Evolutionary conservation across 768 basidiomycete genomes (phyloP).

Genomic region (Lepiota brunneoincarnata): DNA sequence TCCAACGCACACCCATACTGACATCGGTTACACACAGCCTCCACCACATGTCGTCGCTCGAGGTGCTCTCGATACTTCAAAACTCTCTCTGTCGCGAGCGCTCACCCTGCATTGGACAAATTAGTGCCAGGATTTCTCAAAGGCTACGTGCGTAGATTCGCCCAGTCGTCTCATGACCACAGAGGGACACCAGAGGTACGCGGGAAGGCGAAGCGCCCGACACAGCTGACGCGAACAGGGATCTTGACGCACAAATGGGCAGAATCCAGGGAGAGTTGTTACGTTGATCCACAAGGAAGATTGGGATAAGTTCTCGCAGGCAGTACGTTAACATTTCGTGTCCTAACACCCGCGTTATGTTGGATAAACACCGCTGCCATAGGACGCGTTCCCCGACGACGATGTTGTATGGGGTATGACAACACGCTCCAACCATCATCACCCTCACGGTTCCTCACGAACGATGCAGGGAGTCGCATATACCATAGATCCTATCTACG

Average conservation of each 20-base stretch:
- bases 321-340: constrained; percentile 38
- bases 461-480: constrained; percentile 69
- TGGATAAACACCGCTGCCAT: background rate
- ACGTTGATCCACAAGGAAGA: constrained; percentile 87
- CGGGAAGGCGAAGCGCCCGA: too few species aligned
- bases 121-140: constrained; percentile 84
- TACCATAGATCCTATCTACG: constrained; percentile 78
- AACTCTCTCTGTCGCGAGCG: background rate
- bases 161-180: constrained; percentile 91
- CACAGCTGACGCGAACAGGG: background rate
- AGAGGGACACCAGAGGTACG: constrained; percentile 58
- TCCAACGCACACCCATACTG: background rate
- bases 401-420: constrained; percentile 82
- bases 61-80: constrained; percentile 36
- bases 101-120: background rate
- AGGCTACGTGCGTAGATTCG: constrained; percentile 87
- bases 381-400: constrained; percentile 71
- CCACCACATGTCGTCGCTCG: constrained; percentile 74
- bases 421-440: background rate
- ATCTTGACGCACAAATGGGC: background rate
- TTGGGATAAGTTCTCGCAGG: constrained; percentile 75
- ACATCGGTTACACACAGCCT: constrained; percentile 44
- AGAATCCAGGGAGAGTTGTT: constrained; percentile 88
- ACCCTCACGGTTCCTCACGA: background rate
- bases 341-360: background rate